Evolutionary conservation across 2,329 filamentous ascomycete genomes (phyloP).

Genomic region (Karstenula rhodostoma): DNA sequence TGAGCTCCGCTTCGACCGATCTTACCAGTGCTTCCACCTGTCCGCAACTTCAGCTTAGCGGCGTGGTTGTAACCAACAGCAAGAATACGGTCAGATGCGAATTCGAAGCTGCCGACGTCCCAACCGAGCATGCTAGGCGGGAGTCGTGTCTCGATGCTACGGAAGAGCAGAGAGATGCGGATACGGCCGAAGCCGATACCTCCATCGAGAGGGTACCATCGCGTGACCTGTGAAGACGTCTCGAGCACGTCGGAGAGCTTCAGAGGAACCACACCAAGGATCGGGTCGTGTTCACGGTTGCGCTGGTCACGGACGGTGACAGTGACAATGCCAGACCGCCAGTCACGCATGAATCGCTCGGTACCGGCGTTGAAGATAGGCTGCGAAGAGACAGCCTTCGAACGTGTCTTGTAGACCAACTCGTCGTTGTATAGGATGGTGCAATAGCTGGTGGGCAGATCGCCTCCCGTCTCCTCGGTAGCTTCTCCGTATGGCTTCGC

Average conservation of each 20-base stretch:
- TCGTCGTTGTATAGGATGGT: constrained; percentile 91
- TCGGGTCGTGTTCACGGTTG: constrained; percentile 91
- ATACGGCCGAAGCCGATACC: constrained; percentile 90
- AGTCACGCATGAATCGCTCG: constrained; percentile 91
- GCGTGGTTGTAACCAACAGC: constrained; percentile 69
- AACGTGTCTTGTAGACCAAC: constrained; percentile 88
- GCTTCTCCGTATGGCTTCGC: constrained; percentile 84
- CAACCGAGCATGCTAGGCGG: constrained; percentile 89
- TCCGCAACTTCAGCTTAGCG: constrained; percentile 78
- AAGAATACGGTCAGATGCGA: constrained; percentile 74
- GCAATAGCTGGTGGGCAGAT: constrained; percentile 90
- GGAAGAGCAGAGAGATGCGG: constrained; percentile 87
- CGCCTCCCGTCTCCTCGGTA: constrained; percentile 81
- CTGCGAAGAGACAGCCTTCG: constrained; percentile 91
- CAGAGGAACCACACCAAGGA: constrained; percentile 89
- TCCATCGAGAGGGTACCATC: constrained; percentile 97
- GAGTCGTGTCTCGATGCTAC: constrained; percentile 84
- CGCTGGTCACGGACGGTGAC: constrained; percentile 88
- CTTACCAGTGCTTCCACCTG: constrained; percentile 80
- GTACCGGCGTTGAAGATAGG: constrained; percentile 98
- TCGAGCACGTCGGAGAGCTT: constrained; percentile 88
- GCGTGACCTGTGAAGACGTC: constrained; percentile 83
- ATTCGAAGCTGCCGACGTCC: constrained; percentile 95
- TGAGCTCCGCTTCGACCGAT: constrained; percentile 71
- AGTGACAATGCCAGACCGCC: constrained; percentile 86